These are phyloP conservation scores for Lyophyllum semitale DNA, from an alignment of 768 basidiomycete genomes.

Conservation along the genomic window DNA sequence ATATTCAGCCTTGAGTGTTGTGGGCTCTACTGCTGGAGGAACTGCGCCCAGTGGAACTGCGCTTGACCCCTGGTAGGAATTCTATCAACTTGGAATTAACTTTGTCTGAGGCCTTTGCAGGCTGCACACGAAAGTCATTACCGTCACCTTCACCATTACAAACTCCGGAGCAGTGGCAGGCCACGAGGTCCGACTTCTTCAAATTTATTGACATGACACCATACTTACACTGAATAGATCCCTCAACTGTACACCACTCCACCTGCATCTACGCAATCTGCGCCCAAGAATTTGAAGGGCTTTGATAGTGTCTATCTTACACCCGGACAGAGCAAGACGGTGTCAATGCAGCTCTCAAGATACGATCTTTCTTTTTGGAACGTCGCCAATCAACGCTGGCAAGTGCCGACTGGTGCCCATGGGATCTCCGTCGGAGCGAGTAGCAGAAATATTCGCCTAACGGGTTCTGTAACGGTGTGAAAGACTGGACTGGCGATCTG, in stretches of 20 bases:
- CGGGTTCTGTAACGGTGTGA: constrained; percentile 39
- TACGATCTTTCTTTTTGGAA: constrained; percentile 60
- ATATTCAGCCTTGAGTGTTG: constrained; percentile 45
- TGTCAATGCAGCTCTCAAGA: constrained; percentile 49
- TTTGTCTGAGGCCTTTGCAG: constrained; percentile 24
- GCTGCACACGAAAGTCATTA: constrained; percentile 54
- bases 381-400: constrained; percentile 55
- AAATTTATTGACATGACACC: not conserved
- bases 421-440: constrained; percentile 51
- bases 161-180: constrained; percentile 59
- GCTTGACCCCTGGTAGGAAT: constrained; percentile 48
- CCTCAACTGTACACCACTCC: constrained; percentile 57
- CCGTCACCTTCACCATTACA: constrained; percentile 49
- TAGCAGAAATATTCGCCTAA: constrained; percentile 49
- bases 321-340: constrained; percentile 44
- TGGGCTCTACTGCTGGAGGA: constrained; percentile 42
- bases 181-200: constrained; percentile 43
- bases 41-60: constrained; percentile 49
- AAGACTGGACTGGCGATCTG: no score
- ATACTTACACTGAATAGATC: constrained; percentile 31
- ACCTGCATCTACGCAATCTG: constrained; percentile 47
- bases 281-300: constrained; percentile 55
- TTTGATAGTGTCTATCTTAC: constrained; percentile 52
- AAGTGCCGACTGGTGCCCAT: constrained; percentile 48
- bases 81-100: not conserved